These are phyloP conservation scores for Phytophthora aleatoria DNA, from an alignment of 352 stramenopile genomes.

Conservation along the genomic window DNA sequence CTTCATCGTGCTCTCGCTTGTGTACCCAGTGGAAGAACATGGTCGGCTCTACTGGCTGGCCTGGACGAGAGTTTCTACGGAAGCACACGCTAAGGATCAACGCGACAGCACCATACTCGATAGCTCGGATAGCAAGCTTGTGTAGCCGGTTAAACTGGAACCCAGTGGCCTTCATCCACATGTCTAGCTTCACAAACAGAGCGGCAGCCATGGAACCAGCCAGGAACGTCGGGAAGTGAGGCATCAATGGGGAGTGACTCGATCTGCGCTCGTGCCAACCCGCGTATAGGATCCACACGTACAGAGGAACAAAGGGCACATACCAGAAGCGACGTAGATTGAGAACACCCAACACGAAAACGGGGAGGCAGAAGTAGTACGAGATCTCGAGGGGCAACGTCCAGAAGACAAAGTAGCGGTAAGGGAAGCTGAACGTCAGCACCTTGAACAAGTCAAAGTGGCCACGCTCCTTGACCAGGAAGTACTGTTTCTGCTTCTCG, in stretches of 20 bases:
- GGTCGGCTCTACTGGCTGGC: constrained; percentile 18
- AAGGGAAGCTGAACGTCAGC: constrained; percentile 40
- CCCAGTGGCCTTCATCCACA: constrained; percentile 21
- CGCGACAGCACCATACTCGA: constrained; percentile 27
- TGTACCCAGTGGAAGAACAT: constrained; percentile 49
- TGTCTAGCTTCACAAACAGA: constrained; percentile 37
- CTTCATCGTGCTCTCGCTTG: constrained; percentile 16
- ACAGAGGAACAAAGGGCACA: constrained; percentile 35
- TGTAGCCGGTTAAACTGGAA: constrained; percentile 32
- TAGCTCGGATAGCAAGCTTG: constrained; percentile 16
- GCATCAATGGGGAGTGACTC: constrained; percentile 33
- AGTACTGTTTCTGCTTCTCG: constrained; percentile 36
- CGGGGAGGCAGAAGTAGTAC: constrained; percentile 52
- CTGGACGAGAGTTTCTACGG: constrained; percentile 18
- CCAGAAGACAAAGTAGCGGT: constrained; percentile 60
- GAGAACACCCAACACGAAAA: constrained; percentile 37
- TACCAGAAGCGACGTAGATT: constrained; percentile 41
- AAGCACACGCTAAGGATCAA: constrained; percentile 45
- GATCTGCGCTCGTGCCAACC: constrained; percentile 28
- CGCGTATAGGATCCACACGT: constrained; percentile 34
- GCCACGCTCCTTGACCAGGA: constrained; percentile 32
- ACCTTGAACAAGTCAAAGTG: constrained; percentile 52
- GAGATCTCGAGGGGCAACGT: constrained; percentile 55
- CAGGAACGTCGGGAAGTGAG: constrained; percentile 47
- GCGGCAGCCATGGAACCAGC: constrained; percentile 47